These are phyloP conservation scores for Paramecium caudatum DNA, from an alignment of 73 alveolate species.

Conservation along the genomic window DNA sequence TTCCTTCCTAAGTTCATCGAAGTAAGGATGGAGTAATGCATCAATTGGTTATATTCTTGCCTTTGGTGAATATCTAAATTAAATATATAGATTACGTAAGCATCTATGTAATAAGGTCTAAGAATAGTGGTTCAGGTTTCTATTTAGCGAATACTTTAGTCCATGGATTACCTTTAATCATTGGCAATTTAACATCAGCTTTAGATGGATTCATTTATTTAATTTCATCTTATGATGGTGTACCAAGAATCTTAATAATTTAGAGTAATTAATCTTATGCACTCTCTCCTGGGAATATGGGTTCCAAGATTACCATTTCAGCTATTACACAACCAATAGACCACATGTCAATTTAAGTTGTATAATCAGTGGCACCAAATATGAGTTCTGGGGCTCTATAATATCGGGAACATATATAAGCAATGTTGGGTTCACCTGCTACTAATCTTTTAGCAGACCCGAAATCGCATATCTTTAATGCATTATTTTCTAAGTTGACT, in stretches of 20 bases:
- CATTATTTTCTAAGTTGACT: constrained; percentile 75
- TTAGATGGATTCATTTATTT: constrained; percentile 92
- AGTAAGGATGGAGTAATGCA: constrained; percentile 92
- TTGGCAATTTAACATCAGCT: constrained; percentile 89
- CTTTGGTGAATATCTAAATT: constrained; percentile 84
- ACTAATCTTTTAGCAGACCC: constrained; percentile 92
- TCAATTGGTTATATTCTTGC: constrained; percentile 86
- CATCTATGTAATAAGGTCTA: constrained; percentile 73
- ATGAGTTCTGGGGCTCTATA: constrained; percentile 89
- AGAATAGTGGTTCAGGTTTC: constrained; percentile 55
- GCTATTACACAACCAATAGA: constrained; percentile 95
- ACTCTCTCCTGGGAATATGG: constrained; percentile 92
- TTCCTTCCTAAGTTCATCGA: constrained; percentile 89
- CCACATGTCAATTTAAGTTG: constrained; percentile 92
- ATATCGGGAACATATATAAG: constrained; percentile 88
- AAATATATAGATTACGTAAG: constrained; percentile 54
- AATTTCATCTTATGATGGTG: constrained; percentile 89
- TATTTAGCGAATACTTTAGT: constrained; percentile 51
- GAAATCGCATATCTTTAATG: constrained; percentile 86
- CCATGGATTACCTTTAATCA: constrained; percentile 74
- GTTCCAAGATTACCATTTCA: constrained; percentile 87
- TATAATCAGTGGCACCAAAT: constrained; percentile 84
- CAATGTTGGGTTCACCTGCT: constrained; percentile 88
- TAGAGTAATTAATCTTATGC: constrained; percentile 90
- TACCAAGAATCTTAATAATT: constrained; percentile 93